These are phyloP conservation scores for Cryptococcus sp. DNA, from an alignment of 1,284 basidiomycete species.

Conservation along the genomic window DNA sequence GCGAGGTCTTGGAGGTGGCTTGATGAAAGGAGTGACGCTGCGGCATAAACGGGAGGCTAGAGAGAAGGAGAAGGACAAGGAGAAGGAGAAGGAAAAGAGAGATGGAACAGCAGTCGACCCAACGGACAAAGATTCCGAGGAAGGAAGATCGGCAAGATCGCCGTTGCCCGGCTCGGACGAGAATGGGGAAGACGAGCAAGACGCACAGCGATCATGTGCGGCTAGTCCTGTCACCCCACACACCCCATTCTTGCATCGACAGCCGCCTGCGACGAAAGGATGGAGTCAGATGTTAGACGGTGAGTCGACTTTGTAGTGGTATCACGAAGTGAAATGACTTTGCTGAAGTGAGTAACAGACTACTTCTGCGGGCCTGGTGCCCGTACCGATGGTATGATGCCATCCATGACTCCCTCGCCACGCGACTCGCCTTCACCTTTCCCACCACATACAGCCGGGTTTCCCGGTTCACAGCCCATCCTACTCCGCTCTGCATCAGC, in stretches of 20 bases:
- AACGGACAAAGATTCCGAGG: slow-evolving; percentile 13
- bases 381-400: slow-evolving; percentile 1
- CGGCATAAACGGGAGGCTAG: slow-evolving; percentile 26
- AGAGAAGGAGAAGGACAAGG: slow-evolving; percentile 33
- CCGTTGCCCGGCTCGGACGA: slow-evolving; percentile 3
- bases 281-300: slow-evolving; percentile 52
- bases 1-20: slow-evolving; percentile 48
- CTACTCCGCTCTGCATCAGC: slow-evolving; percentile 18
- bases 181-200: background rate
- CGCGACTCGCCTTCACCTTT: slow-evolving; percentile 13
- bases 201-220: slow-evolving; percentile 3
- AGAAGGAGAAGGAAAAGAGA: slow-evolving; percentile 27
- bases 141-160: slow-evolving; percentile 16
- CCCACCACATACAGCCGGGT: slow-evolving; percentile 10
- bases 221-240: slow-evolving; percentile 21
- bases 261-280: slow-evolving; percentile 29
- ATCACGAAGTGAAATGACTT: background rate
- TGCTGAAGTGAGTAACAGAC: slow-evolving; percentile 20
- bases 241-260: slow-evolving; percentile 22
- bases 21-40: slow-evolving; percentile 51
- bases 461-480: slow-evolving; percentile 9
- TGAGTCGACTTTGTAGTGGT: slow-evolving; percentile 16
- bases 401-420: slow-evolving; percentile 4
- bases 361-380: slow-evolving; percentile 40
- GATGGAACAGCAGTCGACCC: background rate